phyloP scores from a whole-genome alignment of 2,329 filamentous ascomycete species.

The Colletotrichum sp. region DNA sequence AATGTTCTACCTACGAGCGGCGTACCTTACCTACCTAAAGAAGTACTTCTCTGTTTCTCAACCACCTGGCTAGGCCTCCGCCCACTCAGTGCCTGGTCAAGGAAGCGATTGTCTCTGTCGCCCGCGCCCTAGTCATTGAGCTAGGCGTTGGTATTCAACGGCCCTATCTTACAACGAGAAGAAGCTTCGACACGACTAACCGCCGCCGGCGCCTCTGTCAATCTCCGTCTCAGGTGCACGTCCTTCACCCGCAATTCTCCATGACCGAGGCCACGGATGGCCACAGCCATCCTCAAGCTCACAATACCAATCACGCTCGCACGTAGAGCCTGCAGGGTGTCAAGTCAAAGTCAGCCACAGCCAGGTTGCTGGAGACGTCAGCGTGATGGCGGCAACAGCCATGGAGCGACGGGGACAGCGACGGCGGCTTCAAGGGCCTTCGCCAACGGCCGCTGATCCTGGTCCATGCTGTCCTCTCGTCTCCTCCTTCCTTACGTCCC shows the following conservation, averaged over 20 bases:
- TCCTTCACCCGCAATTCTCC: not conserved
- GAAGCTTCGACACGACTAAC: not conserved
- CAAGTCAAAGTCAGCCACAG: not conserved
- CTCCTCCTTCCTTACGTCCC: not conserved
- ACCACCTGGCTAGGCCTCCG: not conserved
- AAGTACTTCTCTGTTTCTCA: not conserved
- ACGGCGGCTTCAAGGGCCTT: not conserved
- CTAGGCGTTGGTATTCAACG: not conserved
- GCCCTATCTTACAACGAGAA: not conserved
- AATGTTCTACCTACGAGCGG: not conserved
- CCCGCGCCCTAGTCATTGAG: not conserved
- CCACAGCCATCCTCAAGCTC: not conserved
- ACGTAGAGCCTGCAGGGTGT: not conserved
- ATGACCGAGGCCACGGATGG: not conserved
- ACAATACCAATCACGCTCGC: not conserved
- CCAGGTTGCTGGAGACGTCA: not conserved
- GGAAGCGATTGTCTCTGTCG: not conserved
- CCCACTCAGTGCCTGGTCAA: not conserved
- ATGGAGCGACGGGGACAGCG: not conserved
- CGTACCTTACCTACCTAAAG: not conserved
- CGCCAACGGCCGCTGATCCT: not conserved
- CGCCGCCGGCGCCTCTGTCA: not conserved
- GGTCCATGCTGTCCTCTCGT: conserved; percentile 9
- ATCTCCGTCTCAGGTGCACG: not conserved
- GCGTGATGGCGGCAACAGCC: not conserved